Evolutionary conservation across 768 basidiomycete genomes (phyloP), one percentile per base, ranked within the genome.

Genomic region (Termitomyces sp.): DNA sequence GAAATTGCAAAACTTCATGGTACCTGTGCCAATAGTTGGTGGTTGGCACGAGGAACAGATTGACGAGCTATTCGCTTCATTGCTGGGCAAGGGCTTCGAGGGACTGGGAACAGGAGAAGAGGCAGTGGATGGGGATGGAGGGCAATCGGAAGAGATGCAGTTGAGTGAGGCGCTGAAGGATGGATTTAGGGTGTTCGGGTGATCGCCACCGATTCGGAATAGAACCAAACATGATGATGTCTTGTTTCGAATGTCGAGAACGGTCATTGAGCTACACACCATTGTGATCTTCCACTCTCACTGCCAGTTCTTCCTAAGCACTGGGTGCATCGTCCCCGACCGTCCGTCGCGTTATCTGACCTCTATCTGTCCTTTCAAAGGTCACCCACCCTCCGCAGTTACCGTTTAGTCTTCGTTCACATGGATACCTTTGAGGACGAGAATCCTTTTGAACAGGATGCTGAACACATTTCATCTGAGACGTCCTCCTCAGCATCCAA

Each of bases 1-100:
- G 65, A 98, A 97, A 75, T 76, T 97, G 49, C 92, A 95, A 70
- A 94, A 95, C 71, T 98, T 98, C 69, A 96, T 96, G 89, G 92
- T 95, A 1, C 96, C 96, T 6, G 86, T 95, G 12, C 82, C 83
- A 7, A 68, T 76, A 14, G 69, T 73, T 34, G 85, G 84, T 29
- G 80, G 75, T 54, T 99, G 97, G 97, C 93, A 96, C 61, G 94
- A 98, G 58, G 93, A 94, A 66, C 97, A 98, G 74, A 82, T 95
- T 53, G 95, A 99, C 66, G 96, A 98, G 69, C 72, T 98, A 53
- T 98, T 99, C 71, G 80, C 85, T 25, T 92, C 90, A 29, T 71
- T 99, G 43, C 77, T 98, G 31, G 95, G 95, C 1, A 86, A 80
- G 67, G 87, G 87, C 8, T 85, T 83, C 54, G 82, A 83, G 63